Evolutionary conservation across 108 stramenopile species (phyloP).

Genomic region (Nitzschia sp.): DNA sequence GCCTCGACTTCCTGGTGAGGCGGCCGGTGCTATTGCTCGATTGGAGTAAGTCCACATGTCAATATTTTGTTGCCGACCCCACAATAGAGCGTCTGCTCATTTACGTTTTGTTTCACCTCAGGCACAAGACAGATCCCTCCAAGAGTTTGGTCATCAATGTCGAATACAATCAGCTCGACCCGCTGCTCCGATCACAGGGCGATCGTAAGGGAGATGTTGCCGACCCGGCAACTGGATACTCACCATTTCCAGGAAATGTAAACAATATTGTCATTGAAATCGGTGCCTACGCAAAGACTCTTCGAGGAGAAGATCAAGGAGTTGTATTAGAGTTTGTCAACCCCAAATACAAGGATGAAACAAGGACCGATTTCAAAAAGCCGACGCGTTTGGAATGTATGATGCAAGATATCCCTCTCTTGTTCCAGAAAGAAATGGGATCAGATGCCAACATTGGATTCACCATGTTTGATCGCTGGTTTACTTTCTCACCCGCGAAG

Average conservation of each 20-base stretch:
- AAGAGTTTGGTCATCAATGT: conserved; percentile 96
- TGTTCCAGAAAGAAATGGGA: conserved; percentile 92
- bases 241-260: conserved; percentile 98
- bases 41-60: conserved; percentile 70
- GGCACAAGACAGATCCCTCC: conserved; percentile 87
- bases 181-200: conserved; percentile 87
- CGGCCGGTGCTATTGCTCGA: conserved; percentile 96
- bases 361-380: conserved; percentile 95
- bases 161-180: conserved; percentile 99
- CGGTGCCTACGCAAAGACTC: conserved; percentile 79
- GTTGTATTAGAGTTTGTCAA: conserved; percentile 99
- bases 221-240: conserved; percentile 88
- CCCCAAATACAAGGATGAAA: conserved; percentile 96
- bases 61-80: background rate
- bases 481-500: conserved; percentile 96
- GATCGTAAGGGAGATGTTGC: conserved; percentile 92
- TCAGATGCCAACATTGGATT: conserved; percentile 92
- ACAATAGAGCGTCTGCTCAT: background rate
- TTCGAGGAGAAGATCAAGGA: conserved; percentile 86
- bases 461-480: conserved; percentile 94
- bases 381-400: conserved; percentile 99
- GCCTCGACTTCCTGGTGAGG: conserved; percentile 96
- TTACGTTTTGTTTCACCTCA: conserved; percentile 31
- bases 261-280: conserved; percentile 94
- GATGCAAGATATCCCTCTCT: conserved; percentile 99